phyloP scores from a whole-genome alignment of 2,329 filamentous ascomycete genomes.

The Xylogone sp. region DNA sequence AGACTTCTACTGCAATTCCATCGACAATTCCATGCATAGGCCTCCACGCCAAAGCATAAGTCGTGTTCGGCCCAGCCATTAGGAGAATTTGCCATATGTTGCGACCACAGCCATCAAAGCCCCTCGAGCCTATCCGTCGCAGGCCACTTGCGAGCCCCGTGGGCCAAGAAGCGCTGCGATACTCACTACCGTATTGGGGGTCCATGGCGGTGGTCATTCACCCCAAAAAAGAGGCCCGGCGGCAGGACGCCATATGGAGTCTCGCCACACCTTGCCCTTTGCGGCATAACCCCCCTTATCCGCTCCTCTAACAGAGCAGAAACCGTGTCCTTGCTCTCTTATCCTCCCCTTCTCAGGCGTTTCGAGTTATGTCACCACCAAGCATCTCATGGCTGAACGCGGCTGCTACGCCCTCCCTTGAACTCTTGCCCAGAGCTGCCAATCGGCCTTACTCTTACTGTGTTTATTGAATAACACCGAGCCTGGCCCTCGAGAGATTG shows the following conservation, averaged over 20 bases:
- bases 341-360: neutral
- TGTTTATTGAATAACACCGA: slow-evolving; percentile 9
- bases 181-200: neutral
- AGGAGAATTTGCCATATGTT: slow-evolving; percentile 3
- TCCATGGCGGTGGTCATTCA: neutral
- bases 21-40: neutral
- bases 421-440: slow-evolving; percentile 10
- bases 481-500: slow-evolving; percentile 1
- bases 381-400: neutral
- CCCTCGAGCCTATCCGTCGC: neutral
- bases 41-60: slow-evolving; percentile 5
- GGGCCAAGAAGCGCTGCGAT: neutral
- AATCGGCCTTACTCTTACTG: slow-evolving; percentile 10
- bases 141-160: neutral
- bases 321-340: neutral
- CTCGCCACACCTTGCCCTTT: neutral
- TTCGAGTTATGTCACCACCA: neutral
- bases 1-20: neutral
- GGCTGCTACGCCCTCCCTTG: neutral
- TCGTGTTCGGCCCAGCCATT: slow-evolving; percentile 13
- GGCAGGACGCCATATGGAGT: neutral
- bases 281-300: neutral
- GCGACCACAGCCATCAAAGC: too few relatives aligned
- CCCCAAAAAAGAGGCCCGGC: neutral
- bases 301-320: too few relatives aligned